Base-by-base conservation (phyloP, 2,329 filamentous ascomycete species). In the Amauroascus verrucosus region DNA sequence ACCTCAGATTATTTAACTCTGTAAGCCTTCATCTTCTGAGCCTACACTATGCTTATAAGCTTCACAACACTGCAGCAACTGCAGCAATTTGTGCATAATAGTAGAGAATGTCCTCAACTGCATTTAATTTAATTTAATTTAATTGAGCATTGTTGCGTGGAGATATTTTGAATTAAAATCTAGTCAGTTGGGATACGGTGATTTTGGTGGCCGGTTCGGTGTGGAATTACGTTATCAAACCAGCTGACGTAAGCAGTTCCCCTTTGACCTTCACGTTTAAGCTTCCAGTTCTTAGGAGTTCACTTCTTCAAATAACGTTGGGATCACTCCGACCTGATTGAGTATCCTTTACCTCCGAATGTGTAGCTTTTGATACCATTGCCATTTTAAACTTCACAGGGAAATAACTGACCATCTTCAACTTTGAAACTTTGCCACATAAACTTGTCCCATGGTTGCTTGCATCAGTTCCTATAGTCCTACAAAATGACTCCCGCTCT, bases 401-500 rank as follows among this genome's bases (percentile, higher is more conserved):
- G n/a, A n/a, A n/a, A n/a, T n/a, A n/a, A n/a, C n/a, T n/a, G n/a
- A n/a, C n/a, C n/a, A n/a, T n/a, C n/a, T n/a, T n/a, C n/a, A n/a
- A n/a, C n/a, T n/a, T n/a, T n/a, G n/a, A n/a, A n/a, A n/a, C n/a
- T n/a, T n/a, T n/a, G n/a, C n/a, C n/a, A n/a, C n/a, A n/a, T n/a
- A n/a, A n/a, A n/a, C n/a, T n/a, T n/a, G n/a, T n/a, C n/a, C n/a
- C n/a, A n/a, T n/a, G 14, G 2, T 46, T 46, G 16, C 7, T 20
- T 18, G 24, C 13, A 20, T 3, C n/a, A 30, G 14, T 13, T 32
- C 26, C n/a, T n/a, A n/a, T n/a, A n/a, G n/a, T n/a, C 11, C 37
- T 1, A 28, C n/a, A 52, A 33, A 13, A 52, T 50, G 52, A 38
- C 41, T 24, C 43, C 48, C 11, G 26, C 18, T 53, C 20, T 38